A percentile compares a stretch with the other conserved stretches of the same genome.
Evolutionary conservation across 345 rosid species (phyloP).

Genomic region (Brassica carinata): DNA sequence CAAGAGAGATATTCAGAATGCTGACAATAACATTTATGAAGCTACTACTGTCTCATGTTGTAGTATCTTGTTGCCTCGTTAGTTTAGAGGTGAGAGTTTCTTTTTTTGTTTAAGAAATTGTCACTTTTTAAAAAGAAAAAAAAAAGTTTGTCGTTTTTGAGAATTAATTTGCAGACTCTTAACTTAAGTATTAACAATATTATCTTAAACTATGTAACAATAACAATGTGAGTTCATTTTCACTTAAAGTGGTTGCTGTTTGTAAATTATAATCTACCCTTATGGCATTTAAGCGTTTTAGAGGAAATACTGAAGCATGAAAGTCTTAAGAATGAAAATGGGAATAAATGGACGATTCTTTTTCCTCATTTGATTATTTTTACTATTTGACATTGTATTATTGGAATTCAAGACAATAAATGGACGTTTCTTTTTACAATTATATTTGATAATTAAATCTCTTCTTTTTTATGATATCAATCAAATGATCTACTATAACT

Average conservation of each 20-base stretch:
- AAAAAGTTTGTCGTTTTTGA: neutral
- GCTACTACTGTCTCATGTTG: neutral
- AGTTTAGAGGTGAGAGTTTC: neutral
- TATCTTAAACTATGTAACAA: too few species aligned
- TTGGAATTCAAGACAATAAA: neutral
- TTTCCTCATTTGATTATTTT: neutral
- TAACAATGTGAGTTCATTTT: too few species aligned
- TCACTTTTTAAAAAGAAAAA: neutral
- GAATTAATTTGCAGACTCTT: neutral
- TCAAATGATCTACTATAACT: neutral
- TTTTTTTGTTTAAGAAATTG: neutral
- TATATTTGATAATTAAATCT: neutral
- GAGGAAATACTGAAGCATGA: too few species aligned
- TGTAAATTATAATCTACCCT: too few species aligned
- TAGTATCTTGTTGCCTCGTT: slow-evolving; percentile 13
- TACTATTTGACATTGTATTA: neutral
- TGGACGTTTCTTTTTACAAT: neutral
- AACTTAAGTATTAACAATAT: too few species aligned
- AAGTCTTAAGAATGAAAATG: too few species aligned
- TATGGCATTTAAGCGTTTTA: too few species aligned
- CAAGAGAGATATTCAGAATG: neutral
- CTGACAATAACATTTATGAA: slow-evolving; percentile 10
- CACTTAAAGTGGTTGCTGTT: too few species aligned
- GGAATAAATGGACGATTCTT: neutral
- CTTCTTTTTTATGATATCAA: neutral